Evolutionary conservation across 345 rosid species (phyloP).

Genomic region (Firmiana major): DNA sequence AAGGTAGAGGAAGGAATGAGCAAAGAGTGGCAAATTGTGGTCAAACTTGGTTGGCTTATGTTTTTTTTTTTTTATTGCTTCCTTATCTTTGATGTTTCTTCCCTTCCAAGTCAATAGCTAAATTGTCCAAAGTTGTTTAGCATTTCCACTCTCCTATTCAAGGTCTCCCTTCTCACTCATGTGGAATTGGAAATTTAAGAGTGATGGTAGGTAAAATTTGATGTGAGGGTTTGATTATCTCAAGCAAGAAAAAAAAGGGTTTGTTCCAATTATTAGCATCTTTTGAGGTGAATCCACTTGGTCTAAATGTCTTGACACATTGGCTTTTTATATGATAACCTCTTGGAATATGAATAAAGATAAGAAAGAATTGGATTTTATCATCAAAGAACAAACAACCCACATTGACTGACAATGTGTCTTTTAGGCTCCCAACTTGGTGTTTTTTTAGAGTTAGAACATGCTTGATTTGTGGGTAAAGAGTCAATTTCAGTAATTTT

Average conservation of each 20-base stretch:
- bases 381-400: slow-evolving; percentile 9
- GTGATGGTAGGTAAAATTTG: slow-evolving; percentile 15
- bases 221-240: slow-evolving; percentile 1
- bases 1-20: slow-evolving; percentile 6
- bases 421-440: not conserved
- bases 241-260: not conserved
- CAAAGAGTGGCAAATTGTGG: not conserved
- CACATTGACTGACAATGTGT: slow-evolving; percentile 15
- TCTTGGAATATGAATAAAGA: not conserved
- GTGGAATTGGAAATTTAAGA: slow-evolving; percentile 1
- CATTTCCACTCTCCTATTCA: not conserved
- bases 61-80: not conserved
- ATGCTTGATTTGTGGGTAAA: not conserved
- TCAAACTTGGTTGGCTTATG: slow-evolving; percentile 14
- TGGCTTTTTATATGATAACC: not conserved
- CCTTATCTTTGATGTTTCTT: slow-evolving; percentile 18
- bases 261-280: not conserved
- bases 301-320: not conserved
- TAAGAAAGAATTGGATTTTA: not conserved
- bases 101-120: slow-evolving; percentile 13
- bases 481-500: not conserved
- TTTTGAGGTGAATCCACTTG: slow-evolving; percentile 6
- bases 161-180: not conserved
- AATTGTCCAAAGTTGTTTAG: not conserved
- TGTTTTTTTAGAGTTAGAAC: not conserved